Evolutionary conservation across 805 yeast genomes (phyloP), one percentile per base, ranked within the genome.

Genomic region (Sporopachydermia lactativora): DNA sequence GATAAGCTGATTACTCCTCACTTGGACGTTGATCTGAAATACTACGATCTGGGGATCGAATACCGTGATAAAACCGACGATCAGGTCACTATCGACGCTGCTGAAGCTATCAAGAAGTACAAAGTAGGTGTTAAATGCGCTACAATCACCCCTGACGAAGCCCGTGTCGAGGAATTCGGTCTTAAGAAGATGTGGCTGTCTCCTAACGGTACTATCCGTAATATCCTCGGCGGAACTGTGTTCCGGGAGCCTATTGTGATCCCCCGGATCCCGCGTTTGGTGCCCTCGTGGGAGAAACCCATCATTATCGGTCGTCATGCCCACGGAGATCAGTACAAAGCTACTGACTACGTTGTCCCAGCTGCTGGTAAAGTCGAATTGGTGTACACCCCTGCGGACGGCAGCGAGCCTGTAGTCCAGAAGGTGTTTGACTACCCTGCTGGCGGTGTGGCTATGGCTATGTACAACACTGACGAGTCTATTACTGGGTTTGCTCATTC

Each of bases 231-330:
- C 39, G 97, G 97, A 45, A 89, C 96, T 18, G 95, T 89, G 37
- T 89, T 89, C 72, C 75, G 97, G 56, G 97, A 88, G 65, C 95
- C 96, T 46, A 89, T 89, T 59, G 84, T 89, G 41, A 84, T 89
- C 52, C 85, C 84, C 43, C 66, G 74, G 51, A 81, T 89, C 52
- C 97, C 97, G 42, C 70, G 95, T 50, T 70, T 86, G 46, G 80
- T 89, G 15, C 84, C 94, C 37, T 81, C 81, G 44, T 89, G 97
- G 97, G 84, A 84, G 57, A 70, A 86, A 61, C 96, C 97, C 45
- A 89, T 89, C 58, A 81, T 88, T 54, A 89, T 89, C 59, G 97
- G 97, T 42, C 83, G 97, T 68, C 97, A 89, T 53, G 97, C 96
- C 18, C 84, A 75, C 59, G 97, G 96, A 48, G 97, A 89, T 61